Conservation (phyloP, 768 basidiomycete species). For the Sarcodon aspratus region DNA sequence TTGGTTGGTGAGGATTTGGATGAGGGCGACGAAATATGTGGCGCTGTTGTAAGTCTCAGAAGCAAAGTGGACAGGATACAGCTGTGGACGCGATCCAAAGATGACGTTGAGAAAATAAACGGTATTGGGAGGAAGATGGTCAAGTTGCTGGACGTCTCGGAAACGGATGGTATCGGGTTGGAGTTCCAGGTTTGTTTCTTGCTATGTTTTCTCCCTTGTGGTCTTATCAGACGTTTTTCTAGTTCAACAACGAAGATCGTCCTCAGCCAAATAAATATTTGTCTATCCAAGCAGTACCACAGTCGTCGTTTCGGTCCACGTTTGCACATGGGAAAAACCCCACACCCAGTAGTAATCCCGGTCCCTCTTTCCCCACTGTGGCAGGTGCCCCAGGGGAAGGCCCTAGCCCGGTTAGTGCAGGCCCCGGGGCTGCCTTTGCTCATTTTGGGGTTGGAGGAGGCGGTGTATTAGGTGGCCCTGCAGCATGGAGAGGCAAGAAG, state of each 20-base stretch:
- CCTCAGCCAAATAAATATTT: slow-evolving; percentile 77
- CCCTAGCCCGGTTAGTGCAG: slow-evolving; percentile 15
- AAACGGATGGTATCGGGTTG: slow-evolving; percentile 74
- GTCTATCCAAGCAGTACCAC: slow-evolving; percentile 61
- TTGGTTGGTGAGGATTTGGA: slow-evolving; percentile 69
- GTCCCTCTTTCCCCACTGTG: slow-evolving; percentile 10
- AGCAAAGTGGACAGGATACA: slow-evolving; percentile 87
- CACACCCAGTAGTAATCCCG: slow-evolving; percentile 1
- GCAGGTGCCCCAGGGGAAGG: slow-evolving; percentile 12
- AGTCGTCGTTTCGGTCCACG: slow-evolving; percentile 53
- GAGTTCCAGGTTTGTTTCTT: slow-evolving; percentile 70
- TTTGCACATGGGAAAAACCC: slow-evolving; percentile 30
- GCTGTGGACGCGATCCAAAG: slow-evolving; percentile 80
- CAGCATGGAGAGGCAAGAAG: slow-evolving; percentile 14
- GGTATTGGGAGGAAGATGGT: slow-evolving; percentile 75
- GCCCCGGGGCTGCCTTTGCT: slow-evolving; percentile 32
- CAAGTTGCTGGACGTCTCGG: slow-evolving; percentile 73
- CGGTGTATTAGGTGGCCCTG: slow-evolving; percentile 18
- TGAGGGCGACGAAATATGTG: slow-evolving; percentile 71
- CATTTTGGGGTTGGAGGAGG: slow-evolving; percentile 35
- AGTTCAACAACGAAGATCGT: slow-evolving; percentile 86
- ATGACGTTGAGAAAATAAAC: slow-evolving; percentile 79
- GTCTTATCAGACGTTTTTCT: neutral
- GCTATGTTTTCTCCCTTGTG: neutral
- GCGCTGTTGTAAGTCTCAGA: slow-evolving; percentile 78